These are phyloP conservation scores for Hyaloscypha bicolor DNA, from an alignment of 495 filamentous ascomycete species.

Conservation along the genomic window DNA sequence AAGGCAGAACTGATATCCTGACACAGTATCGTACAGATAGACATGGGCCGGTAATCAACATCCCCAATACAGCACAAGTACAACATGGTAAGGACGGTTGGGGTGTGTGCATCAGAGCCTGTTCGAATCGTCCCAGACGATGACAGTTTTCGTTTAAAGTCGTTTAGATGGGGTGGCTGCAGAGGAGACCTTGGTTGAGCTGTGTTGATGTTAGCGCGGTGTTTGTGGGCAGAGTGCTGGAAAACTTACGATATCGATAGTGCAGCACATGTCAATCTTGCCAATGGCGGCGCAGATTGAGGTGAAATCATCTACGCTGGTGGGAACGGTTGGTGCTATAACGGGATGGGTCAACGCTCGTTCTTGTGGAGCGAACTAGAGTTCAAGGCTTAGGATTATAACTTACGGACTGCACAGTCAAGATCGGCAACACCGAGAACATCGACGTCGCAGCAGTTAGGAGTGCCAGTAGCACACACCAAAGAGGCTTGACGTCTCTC, in stretches of 20 bases:
- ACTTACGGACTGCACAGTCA: constrained; percentile 47
- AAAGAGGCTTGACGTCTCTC: constrained; percentile 23
- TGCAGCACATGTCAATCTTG: constrained; percentile 44
- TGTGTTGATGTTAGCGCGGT: background rate
- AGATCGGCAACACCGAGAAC: constrained; percentile 49
- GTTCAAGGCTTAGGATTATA: background rate
- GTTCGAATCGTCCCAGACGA: background rate
- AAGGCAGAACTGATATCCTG: background rate
- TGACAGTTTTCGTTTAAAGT: background rate
- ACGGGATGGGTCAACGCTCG: constrained; percentile 13
- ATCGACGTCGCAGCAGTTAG: constrained; percentile 49
- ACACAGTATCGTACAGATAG: too few relatives aligned
- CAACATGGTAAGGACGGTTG: too few relatives aligned
- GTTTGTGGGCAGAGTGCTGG: background rate
- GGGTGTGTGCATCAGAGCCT: background rate
- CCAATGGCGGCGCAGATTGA: constrained; percentile 37
- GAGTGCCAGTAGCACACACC: constrained; percentile 29
- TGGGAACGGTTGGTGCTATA: constrained; percentile 30
- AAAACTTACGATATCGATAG: constrained; percentile 33
- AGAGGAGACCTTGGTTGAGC: constrained; percentile 24
- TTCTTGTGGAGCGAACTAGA: background rate
- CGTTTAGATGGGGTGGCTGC: constrained; percentile 12
- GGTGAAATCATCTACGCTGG: constrained; percentile 30
- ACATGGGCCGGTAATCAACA: too few relatives aligned
- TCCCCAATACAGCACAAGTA: too few relatives aligned